These are phyloP conservation scores for Aureobasidium sp. DNA, from an alignment of 2,329 filamentous ascomycete genomes.

Conservation along the genomic window DNA sequence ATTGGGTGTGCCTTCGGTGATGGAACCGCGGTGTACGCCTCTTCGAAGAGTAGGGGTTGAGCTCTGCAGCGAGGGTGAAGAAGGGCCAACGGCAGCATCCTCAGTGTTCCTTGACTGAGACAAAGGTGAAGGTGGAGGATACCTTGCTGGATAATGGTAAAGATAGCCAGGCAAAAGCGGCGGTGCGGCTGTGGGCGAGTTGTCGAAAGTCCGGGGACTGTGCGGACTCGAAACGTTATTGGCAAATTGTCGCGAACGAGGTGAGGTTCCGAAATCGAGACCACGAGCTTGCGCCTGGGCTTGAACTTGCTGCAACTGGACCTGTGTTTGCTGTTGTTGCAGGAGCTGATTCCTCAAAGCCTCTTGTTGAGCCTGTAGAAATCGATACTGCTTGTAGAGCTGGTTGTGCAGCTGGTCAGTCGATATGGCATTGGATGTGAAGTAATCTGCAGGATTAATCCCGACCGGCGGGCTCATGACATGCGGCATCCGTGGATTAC, in stretches of 20 bases:
- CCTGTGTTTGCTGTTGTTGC: constrained; percentile 31
- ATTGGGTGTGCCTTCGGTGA: constrained; percentile 31
- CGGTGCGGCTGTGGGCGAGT: constrained; percentile 26
- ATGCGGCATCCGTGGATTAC: constrained; percentile 29
- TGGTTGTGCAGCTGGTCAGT: constrained; percentile 38
- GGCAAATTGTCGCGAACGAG: constrained; percentile 25
- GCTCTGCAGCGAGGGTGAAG: constrained; percentile 38
- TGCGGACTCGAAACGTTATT: constrained; percentile 24
- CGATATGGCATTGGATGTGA: constrained; percentile 19
- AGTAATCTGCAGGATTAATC: constrained; percentile 33
- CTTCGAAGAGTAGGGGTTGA: constrained; percentile 34
- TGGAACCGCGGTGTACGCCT: constrained; percentile 34
- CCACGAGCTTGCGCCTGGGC: constrained; percentile 28
- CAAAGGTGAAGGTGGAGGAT: constrained; percentile 30
- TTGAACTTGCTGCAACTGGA: constrained; percentile 23
- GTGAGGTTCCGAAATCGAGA: constrained; percentile 29
- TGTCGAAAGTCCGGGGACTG: constrained; percentile 22
- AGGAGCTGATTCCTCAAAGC: constrained; percentile 32
- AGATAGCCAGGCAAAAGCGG: constrained; percentile 34
- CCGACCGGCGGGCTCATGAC: constrained; percentile 36
- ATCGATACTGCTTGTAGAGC: constrained; percentile 38
- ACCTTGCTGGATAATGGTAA: constrained; percentile 38
- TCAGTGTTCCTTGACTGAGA: constrained; percentile 32
- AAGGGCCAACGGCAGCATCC: constrained; percentile 38
- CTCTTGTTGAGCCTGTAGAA: constrained; percentile 28